Evolutionary conservation across 2,329 filamentous ascomycete species (phyloP), one percentile per base, ranked within the genome.

Genomic region (Fusarium irregulare): DNA sequence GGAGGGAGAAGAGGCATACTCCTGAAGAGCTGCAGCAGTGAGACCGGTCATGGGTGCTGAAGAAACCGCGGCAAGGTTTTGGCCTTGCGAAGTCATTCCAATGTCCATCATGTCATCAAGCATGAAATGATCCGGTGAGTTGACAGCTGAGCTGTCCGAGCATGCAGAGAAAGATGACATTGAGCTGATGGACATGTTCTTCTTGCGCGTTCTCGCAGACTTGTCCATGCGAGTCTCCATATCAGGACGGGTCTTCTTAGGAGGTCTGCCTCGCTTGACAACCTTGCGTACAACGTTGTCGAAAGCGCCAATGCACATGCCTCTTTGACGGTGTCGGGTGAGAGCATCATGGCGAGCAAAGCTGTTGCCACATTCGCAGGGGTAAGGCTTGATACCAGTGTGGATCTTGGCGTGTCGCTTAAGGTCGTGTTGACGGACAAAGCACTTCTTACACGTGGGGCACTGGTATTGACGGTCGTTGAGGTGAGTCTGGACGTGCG

Each of bases 381-480:
- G 92, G 78, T 98, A 97, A 7, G 95, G 94, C 83, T 98, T 98
- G 81, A 97, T 91, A 51, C 94, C 94, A 2, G 93, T 97, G 82
- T 99, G 96, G 61, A 98, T 99, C 83, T 98, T 98, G 73, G 94
- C 92, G 78, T 99, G 96, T 65, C 96, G 90, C 85, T 98, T 99
- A 66, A 98, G 89, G 79, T 99, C 96, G 79, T 99, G 96, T 75
- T 97, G 94, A 40, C 96, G 91, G 44, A 98, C 96, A 78, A 99
- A 99, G 82, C 94, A 95, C 83, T 98, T 98, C 55, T 92, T 87
- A 83, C 96, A 99, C 58, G 92, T 91, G 47, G 95, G 94, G 81
- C 96, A 99, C 80, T 93, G 91, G 82, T 93, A 99, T 78, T 98
- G 96, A 49, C 96, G 89, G 79, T 99, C 96, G 75, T 97, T 96